phyloP scores from a whole-genome alignment of 2,329 filamentous ascomycete species.

The Gaeumannomyces tritici region DNA sequence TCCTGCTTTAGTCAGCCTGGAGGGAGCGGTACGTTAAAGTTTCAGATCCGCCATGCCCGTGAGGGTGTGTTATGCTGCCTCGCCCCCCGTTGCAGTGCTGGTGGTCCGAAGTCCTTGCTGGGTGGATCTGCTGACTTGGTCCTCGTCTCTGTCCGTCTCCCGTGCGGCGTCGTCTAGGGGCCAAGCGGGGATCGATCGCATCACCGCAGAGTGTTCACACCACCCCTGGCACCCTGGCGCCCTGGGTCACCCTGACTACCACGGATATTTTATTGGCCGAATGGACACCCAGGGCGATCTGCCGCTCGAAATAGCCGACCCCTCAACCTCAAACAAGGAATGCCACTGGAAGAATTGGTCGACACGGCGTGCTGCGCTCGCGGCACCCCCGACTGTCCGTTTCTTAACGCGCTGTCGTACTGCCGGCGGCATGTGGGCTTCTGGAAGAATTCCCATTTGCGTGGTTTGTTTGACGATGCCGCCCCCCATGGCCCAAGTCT shows the following conservation, averaged over 20 bases:
- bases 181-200: background rate
- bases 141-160: background rate
- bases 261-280: background rate
- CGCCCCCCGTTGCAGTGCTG: too few relatives aligned
- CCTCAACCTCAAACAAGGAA: constrained; percentile 41
- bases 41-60: too few relatives aligned
- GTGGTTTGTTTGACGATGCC: background rate
- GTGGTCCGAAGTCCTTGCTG: background rate
- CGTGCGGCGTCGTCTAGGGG: background rate
- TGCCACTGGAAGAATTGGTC: background rate
- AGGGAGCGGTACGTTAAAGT: too few relatives aligned
- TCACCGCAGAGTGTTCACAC: background rate
- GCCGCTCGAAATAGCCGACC: constrained; percentile 32
- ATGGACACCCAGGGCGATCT: constrained; percentile 24
- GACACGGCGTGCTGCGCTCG: background rate
- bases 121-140: background rate
- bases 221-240: too few relatives aligned
- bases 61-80: too few relatives aligned
- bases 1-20: background rate
- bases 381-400: background rate
- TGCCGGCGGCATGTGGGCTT: background rate
- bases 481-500: background rate
- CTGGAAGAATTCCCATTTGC: constrained; percentile 2
- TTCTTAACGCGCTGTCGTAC: background rate
- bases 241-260: background rate